Base-by-base conservation (phyloP, 495 filamentous ascomycete species). In the Podospora conica region DNA sequence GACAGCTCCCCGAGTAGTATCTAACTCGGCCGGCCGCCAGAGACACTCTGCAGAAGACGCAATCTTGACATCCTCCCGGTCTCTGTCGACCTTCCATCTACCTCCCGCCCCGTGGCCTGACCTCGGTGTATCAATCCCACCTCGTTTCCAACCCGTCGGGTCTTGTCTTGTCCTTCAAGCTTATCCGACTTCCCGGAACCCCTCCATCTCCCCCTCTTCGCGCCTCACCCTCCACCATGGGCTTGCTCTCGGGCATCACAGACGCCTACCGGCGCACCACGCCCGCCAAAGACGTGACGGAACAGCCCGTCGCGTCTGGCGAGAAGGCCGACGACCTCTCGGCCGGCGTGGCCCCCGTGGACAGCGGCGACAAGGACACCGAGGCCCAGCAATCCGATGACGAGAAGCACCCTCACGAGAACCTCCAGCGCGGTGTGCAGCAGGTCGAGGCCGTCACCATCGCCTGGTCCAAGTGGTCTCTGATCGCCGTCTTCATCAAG, bases 381-480 rank as follows among this genome's bases (percentile, higher is more conserved):
- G 83, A 75, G 69, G 77, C 55, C 22, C 57, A 66, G 3, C 18
- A 20, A 10, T 21, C 55, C 5, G 40, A 48, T 11, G 40, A 48
- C 40, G 40, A 48, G 40, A 48, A 48, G 40, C 40, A 48, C 15
- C 40, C 40, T n/a, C 28, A 6, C 25, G 57, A 68, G 22, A 58
- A 71, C 25, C 27, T 65, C 9, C 77, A 79, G 63, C 65, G 68
- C 29, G 81, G 81, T 71, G 77, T 83, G 1, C 66, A 76, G 68
- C 72, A 77, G 12, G 70, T 77, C 27, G 80, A 83, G 66, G 80
- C 77, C 53, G 70, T 77, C 2, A 78, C 81, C 4, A 58, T 75
- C 12, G 70, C 74, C 9, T 83, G 81, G 81, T 71, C 78, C 33
- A 78, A 70, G 69, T 61, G 59, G 6, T 68, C 70, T 6, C 69